A percentile compares a stretch with the other conserved stretches of the same genome.
Conservation (phyloP, 1,284 basidiomycete species). For the Lignosus rhinocerotis region DNA sequence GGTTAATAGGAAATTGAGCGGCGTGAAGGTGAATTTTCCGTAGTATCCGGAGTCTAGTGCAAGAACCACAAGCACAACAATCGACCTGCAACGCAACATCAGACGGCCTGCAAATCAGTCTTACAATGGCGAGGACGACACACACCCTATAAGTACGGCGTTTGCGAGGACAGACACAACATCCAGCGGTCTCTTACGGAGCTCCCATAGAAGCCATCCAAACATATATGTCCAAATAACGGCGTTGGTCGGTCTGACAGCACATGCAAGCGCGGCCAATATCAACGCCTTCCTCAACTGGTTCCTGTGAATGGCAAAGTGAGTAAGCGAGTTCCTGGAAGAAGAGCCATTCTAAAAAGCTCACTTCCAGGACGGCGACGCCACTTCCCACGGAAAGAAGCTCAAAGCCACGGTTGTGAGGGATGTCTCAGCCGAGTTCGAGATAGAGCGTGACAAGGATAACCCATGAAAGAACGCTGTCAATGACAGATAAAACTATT, state of each 20-base stretch:
- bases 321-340: background rate
- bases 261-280: constrained; percentile 77
- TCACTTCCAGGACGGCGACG: constrained; percentile 23
- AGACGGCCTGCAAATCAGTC: background rate
- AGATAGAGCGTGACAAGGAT: constrained; percentile 85
- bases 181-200: constrained; percentile 36
- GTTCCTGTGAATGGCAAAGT: constrained; percentile 22
- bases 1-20: constrained; percentile 78
- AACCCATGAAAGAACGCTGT: constrained; percentile 88
- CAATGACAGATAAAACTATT: constrained; percentile 79
- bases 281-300: constrained; percentile 40
- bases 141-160: constrained; percentile 44
- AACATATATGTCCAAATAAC: constrained; percentile 84
- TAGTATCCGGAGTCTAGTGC: constrained; percentile 74
- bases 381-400: constrained; percentile 74
- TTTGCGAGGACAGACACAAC: constrained; percentile 40
- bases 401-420: constrained; percentile 79
- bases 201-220: constrained; percentile 49
- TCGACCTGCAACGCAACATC: constrained; percentile 33
- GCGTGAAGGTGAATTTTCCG: constrained; percentile 67
- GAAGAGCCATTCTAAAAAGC: background rate
- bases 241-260: constrained; percentile 84
- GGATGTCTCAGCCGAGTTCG: constrained; percentile 92
- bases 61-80: constrained; percentile 43
- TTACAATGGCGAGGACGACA: background rate